Conservation (phyloP, 116 monocot genomes). For the Iris pallida region DNA sequence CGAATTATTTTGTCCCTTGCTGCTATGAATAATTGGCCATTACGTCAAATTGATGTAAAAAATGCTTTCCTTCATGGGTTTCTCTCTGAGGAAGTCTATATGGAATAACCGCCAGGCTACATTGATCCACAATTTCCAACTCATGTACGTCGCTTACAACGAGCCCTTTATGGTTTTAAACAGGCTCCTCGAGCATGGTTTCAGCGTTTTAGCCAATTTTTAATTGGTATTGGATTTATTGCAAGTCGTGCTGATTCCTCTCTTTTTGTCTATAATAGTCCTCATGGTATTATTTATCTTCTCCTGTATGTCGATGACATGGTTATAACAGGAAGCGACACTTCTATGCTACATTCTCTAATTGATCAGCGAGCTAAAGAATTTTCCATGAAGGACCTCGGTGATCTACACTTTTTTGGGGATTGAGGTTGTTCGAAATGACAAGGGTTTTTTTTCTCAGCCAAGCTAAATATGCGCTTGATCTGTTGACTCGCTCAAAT, state of each 20-base stretch:
- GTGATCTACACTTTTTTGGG: slow-evolving; percentile 7
- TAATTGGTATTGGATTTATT: background rate
- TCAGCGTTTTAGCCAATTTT: background rate
- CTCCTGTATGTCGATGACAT: slow-evolving; percentile 27
- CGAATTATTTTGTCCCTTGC: slow-evolving; percentile 4
- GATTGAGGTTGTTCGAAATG: slow-evolving; percentile 5
- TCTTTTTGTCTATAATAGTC: slow-evolving; percentile 4
- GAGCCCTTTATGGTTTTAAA: slow-evolving; percentile 9
- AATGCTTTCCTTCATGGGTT: slow-evolving; percentile 18
- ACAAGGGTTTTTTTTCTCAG: background rate
- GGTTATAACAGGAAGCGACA: background rate
- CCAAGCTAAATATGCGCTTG: slow-evolving; percentile 1
- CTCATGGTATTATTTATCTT: background rate
- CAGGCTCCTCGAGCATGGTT: slow-evolving; percentile 14
- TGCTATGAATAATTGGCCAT: background rate
- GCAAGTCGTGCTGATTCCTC: background rate
- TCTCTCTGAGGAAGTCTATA: slow-evolving; percentile 12
- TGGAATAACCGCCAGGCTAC: slow-evolving; percentile 12
- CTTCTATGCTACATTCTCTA: background rate
- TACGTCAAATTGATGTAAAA: slow-evolving; percentile 11
- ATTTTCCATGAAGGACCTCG: slow-evolving; percentile 13
- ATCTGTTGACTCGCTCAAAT: background rate
- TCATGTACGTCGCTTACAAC: slow-evolving; percentile 3
- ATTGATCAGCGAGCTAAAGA: background rate
- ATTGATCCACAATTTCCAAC: background rate